Percentiles rank a stretch among this genome's conserved stretches.
These are phyloP conservation scores for Annulohypoxylon maeteangense DNA, from an alignment of 495 filamentous ascomycete species.

Conservation along the genomic window DNA sequence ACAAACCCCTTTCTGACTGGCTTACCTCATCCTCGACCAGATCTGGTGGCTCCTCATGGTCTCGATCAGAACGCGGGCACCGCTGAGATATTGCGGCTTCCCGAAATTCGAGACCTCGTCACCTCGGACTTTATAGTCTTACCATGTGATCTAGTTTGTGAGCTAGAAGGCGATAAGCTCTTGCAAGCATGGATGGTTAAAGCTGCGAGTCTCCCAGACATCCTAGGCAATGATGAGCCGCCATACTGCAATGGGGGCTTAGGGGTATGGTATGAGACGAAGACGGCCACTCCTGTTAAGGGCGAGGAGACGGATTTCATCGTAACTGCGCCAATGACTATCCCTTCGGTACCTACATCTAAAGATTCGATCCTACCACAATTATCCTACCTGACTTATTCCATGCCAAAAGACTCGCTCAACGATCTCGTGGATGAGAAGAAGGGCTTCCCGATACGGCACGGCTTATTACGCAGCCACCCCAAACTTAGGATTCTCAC, in stretches of 20 bases:
- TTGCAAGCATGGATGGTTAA: constrained; percentile 93
- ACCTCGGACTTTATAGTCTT: constrained; percentile 88
- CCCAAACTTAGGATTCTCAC: constrained; percentile 79
- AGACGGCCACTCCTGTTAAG: constrained; percentile 78
- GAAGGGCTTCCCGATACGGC: constrained; percentile 75
- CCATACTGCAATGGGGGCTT: constrained; percentile 72
- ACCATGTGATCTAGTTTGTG: constrained; percentile 93
- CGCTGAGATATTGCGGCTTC: constrained; percentile 85
- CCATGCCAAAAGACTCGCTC: constrained; percentile 83
- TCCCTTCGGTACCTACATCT: constrained; percentile 64
- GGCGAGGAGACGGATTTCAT: constrained; percentile 92
- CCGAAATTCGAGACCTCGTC: constrained; percentile 75
- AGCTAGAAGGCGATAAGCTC: constrained; percentile 81
- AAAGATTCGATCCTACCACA: constrained; percentile 69
- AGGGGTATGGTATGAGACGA: constrained; percentile 89
- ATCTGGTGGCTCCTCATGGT: constrained; percentile 76
- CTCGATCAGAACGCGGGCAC: constrained; percentile 84
- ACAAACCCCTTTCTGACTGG: constrained; percentile 89
- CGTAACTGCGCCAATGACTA: constrained; percentile 71
- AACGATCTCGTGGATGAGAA: constrained; percentile 80
- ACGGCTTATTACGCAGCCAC: constrained; percentile 75
- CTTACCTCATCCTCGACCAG: constrained; percentile 76
- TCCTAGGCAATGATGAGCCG: constrained; percentile 54
- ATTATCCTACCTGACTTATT: constrained; percentile 73
- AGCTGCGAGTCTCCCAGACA: constrained; percentile 69